A percentile compares a stretch with the other conserved stretches of the same genome.
These are phyloP conservation scores for Quercus variabilis DNA, from an alignment of 306 rosid genomes.

Conservation along the genomic window DNA sequence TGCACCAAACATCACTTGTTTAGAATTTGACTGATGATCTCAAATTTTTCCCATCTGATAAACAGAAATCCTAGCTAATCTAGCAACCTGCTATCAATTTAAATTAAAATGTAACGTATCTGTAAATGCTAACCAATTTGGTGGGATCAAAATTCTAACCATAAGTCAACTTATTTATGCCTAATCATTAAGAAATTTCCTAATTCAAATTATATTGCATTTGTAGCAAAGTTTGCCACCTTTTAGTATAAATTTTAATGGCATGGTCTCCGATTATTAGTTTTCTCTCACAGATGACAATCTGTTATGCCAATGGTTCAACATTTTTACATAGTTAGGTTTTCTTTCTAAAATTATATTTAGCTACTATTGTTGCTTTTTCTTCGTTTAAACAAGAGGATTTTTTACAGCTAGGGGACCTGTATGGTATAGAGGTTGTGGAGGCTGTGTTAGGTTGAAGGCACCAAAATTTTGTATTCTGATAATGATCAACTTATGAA, in stretches of 20 bases:
- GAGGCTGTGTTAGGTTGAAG: constrained; percentile 4
- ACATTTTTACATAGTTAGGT: background rate
- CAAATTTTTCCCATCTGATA: background rate
- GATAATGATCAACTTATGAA: constrained; percentile 11
- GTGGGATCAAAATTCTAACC: background rate
- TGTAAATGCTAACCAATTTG: background rate
- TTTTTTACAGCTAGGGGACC: background rate
- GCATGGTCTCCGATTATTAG: background rate
- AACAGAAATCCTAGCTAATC: background rate
- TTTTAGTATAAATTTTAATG: background rate
- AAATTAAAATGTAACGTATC: background rate
- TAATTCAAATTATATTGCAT: background rate
- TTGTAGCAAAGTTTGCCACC: background rate
- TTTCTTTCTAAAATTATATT: background rate
- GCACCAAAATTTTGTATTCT: constrained; percentile 9
- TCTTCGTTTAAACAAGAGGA: background rate
- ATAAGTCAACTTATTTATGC: background rate
- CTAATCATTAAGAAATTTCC: background rate
- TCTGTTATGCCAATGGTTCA: background rate
- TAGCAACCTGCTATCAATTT: background rate
- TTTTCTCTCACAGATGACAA: background rate
- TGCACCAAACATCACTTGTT: too few species aligned
- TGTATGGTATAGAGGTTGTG: background rate
- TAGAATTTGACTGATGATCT: background rate
- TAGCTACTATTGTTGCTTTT: background rate